Percentiles rank a stretch among this genome's conserved stretches.
phyloP scores from a whole-genome alignment of 2,329 filamentous ascomycete species.

The Aspergillus aculeatinus region DNA sequence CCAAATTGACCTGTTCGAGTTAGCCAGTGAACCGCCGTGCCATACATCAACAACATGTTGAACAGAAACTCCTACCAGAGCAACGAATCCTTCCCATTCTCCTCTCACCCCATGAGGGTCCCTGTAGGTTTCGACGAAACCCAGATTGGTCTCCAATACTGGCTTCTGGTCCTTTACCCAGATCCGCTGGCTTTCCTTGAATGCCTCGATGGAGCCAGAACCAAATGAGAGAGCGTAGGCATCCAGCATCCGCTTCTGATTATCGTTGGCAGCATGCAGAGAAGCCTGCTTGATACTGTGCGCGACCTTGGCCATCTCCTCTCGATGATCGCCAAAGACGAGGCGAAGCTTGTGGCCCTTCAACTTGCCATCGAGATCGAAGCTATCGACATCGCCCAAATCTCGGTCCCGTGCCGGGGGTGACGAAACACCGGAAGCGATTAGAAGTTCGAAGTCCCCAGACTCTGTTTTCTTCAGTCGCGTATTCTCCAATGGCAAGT shows the following conservation, averaged over 20 bases:
- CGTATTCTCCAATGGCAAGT: conserved; percentile 72
- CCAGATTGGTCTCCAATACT: conserved; percentile 75
- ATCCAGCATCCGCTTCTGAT: conserved; percentile 69
- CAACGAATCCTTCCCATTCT: conserved; percentile 84
- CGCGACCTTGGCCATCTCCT: conserved; percentile 68
- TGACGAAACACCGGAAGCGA: conserved; percentile 65
- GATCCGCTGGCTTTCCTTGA: conserved; percentile 75
- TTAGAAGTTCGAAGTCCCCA: conserved; percentile 69
- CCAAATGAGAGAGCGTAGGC: conserved; percentile 75
- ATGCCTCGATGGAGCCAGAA: conserved; percentile 70
- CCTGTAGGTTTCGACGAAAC: conserved; percentile 82
- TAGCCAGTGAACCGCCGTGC: neutral
- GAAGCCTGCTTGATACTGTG: conserved; percentile 67
- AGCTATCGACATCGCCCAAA: conserved; percentile 64
- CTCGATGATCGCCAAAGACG: conserved; percentile 71
- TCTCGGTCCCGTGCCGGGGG: conserved; percentile 66
- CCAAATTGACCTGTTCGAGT: conserved; percentile 66
- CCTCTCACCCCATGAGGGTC: conserved; percentile 78
- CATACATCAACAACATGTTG: neutral
- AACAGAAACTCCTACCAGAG: conserved; percentile 46
- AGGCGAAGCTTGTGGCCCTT: conserved; percentile 68
- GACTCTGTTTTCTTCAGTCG: conserved; percentile 66
- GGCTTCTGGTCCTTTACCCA: conserved; percentile 85
- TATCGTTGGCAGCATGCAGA: conserved; percentile 70
- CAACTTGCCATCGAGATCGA: conserved; percentile 60